Conservation (phyloP, 2,329 filamentous ascomycete genomes). For the Scedosporium apiospermum region DNA sequence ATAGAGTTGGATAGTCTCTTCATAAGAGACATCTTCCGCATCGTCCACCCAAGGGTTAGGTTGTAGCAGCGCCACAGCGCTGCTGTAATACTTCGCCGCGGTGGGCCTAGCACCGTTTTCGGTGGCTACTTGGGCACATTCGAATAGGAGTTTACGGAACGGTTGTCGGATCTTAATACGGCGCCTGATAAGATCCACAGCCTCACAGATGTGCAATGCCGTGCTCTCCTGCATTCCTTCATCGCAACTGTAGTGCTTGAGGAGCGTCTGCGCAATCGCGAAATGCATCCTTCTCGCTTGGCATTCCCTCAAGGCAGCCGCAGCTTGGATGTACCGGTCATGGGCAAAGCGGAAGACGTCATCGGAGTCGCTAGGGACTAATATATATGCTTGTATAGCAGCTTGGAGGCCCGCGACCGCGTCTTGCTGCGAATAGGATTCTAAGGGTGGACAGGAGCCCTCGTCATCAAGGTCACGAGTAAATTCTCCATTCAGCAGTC, state of each 20-base stretch:
- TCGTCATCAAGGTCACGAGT: slow-evolving; percentile 44
- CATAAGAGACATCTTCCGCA: slow-evolving; percentile 65
- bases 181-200: slow-evolving; percentile 63
- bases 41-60: slow-evolving; percentile 65
- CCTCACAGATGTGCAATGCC: slow-evolving; percentile 73
- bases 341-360: slow-evolving; percentile 84
- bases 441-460: slow-evolving; percentile 18
- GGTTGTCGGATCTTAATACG: slow-evolving; percentile 49
- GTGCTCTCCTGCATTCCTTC: slow-evolving; percentile 59
- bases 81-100: slow-evolving; percentile 71
- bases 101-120: slow-evolving; percentile 78
- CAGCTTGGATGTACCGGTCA: slow-evolving; percentile 75
- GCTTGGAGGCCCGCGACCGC: slow-evolving; percentile 72
- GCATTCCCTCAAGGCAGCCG: slow-evolving; percentile 58
- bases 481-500: slow-evolving; percentile 67
- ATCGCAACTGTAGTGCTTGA: slow-evolving; percentile 58
- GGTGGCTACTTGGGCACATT: slow-evolving; percentile 67
- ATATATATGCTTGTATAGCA: slow-evolving; percentile 68
- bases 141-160: slow-evolving; percentile 68
- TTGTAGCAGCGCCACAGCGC: slow-evolving; percentile 71
- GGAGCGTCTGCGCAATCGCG: slow-evolving; percentile 70
- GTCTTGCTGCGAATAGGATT: slow-evolving; percentile 51
- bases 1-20: slow-evolving; percentile 74
- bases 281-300: slow-evolving; percentile 79
- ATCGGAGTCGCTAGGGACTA: slow-evolving; percentile 74